Percentiles rank a stretch among this genome's conserved stretches.
Evolutionary conservation across 352 stramenopile species (phyloP).

Genomic region (Halophytophthora batemanensis): DNA sequence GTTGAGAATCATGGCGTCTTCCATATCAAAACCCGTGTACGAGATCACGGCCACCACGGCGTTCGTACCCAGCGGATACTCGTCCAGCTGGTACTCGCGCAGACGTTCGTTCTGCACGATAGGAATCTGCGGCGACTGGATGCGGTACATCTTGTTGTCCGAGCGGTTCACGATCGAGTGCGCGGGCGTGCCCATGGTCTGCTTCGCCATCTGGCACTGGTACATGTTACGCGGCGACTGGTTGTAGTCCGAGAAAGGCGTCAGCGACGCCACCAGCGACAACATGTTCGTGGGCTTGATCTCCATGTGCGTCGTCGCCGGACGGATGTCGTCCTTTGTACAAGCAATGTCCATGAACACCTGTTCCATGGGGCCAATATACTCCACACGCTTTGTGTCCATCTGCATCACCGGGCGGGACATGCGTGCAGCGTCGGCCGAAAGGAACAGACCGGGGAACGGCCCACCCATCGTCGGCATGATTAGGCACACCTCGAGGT

Average conservation of each 20-base stretch:
- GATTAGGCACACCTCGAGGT: conserved; percentile 84
- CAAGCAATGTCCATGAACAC: conserved; percentile 98
- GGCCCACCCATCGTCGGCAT: conserved; percentile 82
- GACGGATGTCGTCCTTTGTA: conserved; percentile 94
- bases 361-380: conserved; percentile 98
- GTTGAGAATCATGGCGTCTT: conserved; percentile 99
- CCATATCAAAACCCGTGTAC: conserved; percentile 97
- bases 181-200: conserved; percentile 99
- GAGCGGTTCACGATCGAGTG: conserved; percentile 95
- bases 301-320: conserved; percentile 98
- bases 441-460: conserved; percentile 98
- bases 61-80: conserved; percentile 99
- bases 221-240: conserved; percentile 99
- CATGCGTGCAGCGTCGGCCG: conserved; percentile 93
- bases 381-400: conserved; percentile 91
- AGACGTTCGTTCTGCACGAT: conserved; percentile 97
- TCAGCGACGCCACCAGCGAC: conserved; percentile 97
- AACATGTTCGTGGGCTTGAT: conserved; percentile 99
- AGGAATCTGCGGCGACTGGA: conserved; percentile 97
- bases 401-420: conserved; percentile 92
- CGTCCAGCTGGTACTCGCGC: conserved; percentile 97
- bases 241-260: conserved; percentile 99
- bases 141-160: conserved; percentile 99
- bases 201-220: conserved; percentile 99
- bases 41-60: conserved; percentile 99